Conservation (phyloP, 2,329 filamentous ascomycete genomes). For the Aureobasidium sp. region DNA sequence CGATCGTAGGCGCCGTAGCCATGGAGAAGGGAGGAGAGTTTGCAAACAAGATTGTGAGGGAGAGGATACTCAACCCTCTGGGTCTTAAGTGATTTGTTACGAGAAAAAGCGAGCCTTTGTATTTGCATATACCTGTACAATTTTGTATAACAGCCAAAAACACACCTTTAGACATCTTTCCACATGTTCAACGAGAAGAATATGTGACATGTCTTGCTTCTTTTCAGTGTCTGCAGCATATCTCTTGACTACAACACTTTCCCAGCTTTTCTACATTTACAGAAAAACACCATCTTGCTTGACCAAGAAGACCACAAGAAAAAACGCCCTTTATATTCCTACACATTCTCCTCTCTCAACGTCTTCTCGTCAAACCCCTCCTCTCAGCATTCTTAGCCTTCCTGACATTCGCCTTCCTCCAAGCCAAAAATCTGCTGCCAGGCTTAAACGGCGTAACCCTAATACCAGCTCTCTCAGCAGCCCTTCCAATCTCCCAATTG, state of each 20-base stretch:
- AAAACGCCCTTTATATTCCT: not conserved
- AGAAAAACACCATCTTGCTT: not conserved
- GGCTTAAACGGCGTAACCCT: slow-evolving; percentile 48
- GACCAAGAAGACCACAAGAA: too few relatives aligned
- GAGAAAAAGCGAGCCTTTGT: not conserved
- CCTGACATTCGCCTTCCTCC: slow-evolving; percentile 50
- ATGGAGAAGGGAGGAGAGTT: slow-evolving; percentile 75
- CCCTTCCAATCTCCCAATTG: slow-evolving; percentile 60
- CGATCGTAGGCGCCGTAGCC: slow-evolving; percentile 82
- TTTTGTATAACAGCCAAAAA: slow-evolving; percentile 6
- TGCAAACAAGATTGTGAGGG: slow-evolving; percentile 65
- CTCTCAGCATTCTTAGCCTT: slow-evolving; percentile 44
- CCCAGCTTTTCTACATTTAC: not conserved
- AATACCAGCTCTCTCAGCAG: slow-evolving; percentile 51
- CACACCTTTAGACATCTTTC: not conserved
- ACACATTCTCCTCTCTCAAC: slow-evolving; percentile 17
- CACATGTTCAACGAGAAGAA: too few relatives aligned
- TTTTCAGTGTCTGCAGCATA: not conserved
- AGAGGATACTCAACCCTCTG: slow-evolving; percentile 58
- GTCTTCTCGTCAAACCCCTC: slow-evolving; percentile 41
- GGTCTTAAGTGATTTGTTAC: slow-evolving; percentile 19
- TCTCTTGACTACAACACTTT: not conserved
- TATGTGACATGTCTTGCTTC: not conserved
- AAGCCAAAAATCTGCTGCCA: slow-evolving; percentile 55
- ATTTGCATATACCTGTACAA: slow-evolving; percentile 9